phyloP scores from a whole-genome alignment of 495 filamentous ascomycete genomes.

The Chaetomium cochliodes region DNA sequence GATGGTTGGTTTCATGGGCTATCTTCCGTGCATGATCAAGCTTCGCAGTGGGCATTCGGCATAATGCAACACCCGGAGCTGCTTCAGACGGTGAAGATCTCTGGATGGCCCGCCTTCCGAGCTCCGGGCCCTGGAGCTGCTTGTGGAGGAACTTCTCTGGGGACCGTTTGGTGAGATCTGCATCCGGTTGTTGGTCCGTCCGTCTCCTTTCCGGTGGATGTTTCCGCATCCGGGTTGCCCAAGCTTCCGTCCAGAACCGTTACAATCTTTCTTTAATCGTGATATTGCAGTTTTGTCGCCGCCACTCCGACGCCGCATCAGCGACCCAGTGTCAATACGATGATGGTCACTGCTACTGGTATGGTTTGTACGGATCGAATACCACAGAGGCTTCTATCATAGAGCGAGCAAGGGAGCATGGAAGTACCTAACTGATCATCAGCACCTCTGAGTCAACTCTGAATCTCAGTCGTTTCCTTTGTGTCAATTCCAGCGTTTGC shows the following conservation, averaged over 20 bases:
- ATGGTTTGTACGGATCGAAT: neutral
- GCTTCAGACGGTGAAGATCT: constrained; percentile 2
- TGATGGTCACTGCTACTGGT: neutral
- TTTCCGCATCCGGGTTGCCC: neutral
- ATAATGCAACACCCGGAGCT: constrained; percentile 4
- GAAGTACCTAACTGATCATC: neutral
- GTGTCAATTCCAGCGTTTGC: no score
- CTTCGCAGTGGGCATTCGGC: neutral
- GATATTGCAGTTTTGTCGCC: no score
- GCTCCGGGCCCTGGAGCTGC: neutral
- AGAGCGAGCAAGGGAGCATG: neutral
- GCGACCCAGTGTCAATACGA: no score
- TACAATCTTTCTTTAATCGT: neutral
- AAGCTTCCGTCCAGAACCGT: neutral
- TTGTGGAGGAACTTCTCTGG: neutral
- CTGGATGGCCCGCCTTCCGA: neutral
- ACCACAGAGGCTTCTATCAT: neutral
- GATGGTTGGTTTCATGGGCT: neutral
- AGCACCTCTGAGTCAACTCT: no score
- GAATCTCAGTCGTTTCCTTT: no score
- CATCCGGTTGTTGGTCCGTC: neutral
- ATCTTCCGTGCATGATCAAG: neutral
- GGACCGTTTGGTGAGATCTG: neutral
- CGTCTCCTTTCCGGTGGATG: neutral
- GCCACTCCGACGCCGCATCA: no score